These are phyloP conservation scores for Nadsonia starkeyi-henricii DNA, from an alignment of 1,139 yeast species.

Conservation along the genomic window DNA sequence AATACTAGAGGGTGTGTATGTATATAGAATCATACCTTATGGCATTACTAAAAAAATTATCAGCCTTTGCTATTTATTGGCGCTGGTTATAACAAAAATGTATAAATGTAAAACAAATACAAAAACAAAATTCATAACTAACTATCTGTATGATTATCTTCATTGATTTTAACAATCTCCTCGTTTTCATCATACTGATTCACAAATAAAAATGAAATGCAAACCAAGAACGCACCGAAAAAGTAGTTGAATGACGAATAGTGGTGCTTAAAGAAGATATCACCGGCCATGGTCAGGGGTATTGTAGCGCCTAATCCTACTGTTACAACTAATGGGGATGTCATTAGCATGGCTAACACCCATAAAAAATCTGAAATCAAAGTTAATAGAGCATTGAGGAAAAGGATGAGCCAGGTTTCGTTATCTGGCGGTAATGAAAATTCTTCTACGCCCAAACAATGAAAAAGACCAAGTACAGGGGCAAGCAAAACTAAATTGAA, in stretches of 20 bases:
- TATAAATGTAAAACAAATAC: not conserved
- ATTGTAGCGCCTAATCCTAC: slow-evolving; percentile 88
- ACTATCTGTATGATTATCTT: too few relatives aligned
- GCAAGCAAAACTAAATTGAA: slow-evolving; percentile 61
- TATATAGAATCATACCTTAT: too few relatives aligned
- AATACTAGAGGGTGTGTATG: not conserved
- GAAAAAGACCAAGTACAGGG: slow-evolving; percentile 63
- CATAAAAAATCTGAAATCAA: slow-evolving; percentile 84
- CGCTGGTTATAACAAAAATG: slow-evolving; percentile 1
- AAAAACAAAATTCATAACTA: not conserved
- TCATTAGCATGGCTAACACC: slow-evolving; percentile 88
- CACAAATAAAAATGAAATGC: slow-evolving; percentile 69
- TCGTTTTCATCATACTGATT: slow-evolving; percentile 65
- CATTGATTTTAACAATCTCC: slow-evolving; percentile 1
- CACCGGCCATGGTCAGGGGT: slow-evolving; percentile 90
- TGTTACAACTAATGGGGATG: slow-evolving; percentile 89
- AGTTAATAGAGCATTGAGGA: slow-evolving; percentile 59
- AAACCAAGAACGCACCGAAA: slow-evolving; percentile 67
- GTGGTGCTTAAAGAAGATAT: slow-evolving; percentile 57
- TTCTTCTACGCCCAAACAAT: slow-evolving; percentile 47
- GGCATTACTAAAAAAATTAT: too few relatives aligned
- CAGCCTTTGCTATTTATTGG: too few relatives aligned
- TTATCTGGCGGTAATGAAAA: slow-evolving; percentile 53
- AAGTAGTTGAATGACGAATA: slow-evolving; percentile 47
- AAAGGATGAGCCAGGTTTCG: slow-evolving; percentile 39